A percentile compares a stretch with the other conserved stretches of the same genome.
phyloP scores from a whole-genome alignment of 495 filamentous ascomycete genomes.

The Lepidopterella palustris region DNA sequence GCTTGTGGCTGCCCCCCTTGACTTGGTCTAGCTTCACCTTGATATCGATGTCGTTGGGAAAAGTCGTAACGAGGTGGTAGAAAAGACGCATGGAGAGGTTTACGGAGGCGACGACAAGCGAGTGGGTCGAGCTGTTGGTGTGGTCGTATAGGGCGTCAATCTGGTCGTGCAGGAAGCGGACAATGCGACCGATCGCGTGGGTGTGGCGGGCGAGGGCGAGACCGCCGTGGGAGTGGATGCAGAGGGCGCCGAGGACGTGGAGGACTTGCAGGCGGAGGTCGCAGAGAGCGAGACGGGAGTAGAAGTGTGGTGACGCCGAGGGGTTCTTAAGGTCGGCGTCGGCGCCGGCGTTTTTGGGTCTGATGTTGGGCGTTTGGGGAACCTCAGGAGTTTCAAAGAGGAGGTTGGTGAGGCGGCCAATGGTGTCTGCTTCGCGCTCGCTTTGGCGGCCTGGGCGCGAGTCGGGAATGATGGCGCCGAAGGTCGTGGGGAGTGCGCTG shows the following conservation, averaged over 20 bases:
- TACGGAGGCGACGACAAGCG: conserved; percentile 43
- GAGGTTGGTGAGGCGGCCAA: conserved; percentile 55
- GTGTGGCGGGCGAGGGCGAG: conserved; percentile 49
- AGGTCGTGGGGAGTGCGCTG: conserved; percentile 50
- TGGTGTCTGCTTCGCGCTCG: conserved; percentile 53
- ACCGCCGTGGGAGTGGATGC: conserved; percentile 45
- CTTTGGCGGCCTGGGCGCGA: conserved; percentile 36
- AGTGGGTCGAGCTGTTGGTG: conserved; percentile 13
- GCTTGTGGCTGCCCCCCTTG: conserved; percentile 57
- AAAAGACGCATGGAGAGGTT: conserved; percentile 58
- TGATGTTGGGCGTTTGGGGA: conserved; percentile 43
- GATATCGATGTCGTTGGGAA: conserved; percentile 47
- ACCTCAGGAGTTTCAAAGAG: conserved; percentile 50
- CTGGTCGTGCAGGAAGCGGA: conserved; percentile 57
- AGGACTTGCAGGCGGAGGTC: conserved; percentile 54
- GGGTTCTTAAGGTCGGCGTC: too few relatives aligned
- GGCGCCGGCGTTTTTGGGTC: too few relatives aligned
- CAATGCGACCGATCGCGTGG: conserved; percentile 51
- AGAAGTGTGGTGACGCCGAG: not conserved
- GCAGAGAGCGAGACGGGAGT: conserved; percentile 38
- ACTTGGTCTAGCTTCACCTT: conserved; percentile 51
- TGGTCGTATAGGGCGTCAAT: conserved; percentile 55
- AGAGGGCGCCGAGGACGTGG: conserved; percentile 47
- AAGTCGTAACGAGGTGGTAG: conserved; percentile 49
- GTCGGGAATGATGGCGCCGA: conserved; percentile 49